Conservation (phyloP, 2,329 filamentous ascomycete species). For the Talaromyces sp. region DNA sequence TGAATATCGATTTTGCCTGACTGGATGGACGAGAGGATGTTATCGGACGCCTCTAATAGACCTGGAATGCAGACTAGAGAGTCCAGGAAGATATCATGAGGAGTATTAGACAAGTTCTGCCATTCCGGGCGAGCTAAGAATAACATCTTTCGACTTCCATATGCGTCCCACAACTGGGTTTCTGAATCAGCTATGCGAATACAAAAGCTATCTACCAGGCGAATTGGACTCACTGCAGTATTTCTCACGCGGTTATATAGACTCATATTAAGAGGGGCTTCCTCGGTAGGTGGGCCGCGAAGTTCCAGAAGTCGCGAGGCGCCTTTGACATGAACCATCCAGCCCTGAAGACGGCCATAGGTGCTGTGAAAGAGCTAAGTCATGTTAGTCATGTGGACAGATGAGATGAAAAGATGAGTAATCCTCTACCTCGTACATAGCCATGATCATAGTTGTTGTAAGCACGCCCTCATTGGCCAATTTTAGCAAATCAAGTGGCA, state of each 20-base stretch:
- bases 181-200: background rate
- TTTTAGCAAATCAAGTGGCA: slow-evolving; percentile 16
- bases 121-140: slow-evolving; percentile 18
- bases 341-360: slow-evolving; percentile 16
- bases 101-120: slow-evolving; percentile 16
- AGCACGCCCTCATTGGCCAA: slow-evolving; percentile 18
- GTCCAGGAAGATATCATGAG: slow-evolving; percentile 19
- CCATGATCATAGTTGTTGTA: slow-evolving; percentile 20
- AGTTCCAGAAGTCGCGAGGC: slow-evolving; percentile 17
- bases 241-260: slow-evolving; percentile 18
- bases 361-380: slow-evolving; percentile 18
- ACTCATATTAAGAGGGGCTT: slow-evolving; percentile 15
- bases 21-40: background rate
- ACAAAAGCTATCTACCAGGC: background rate
- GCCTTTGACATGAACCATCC: slow-evolving; percentile 20
- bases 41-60: slow-evolving; percentile 10
- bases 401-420: no score
- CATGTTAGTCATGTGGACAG: background rate
- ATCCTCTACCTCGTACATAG: slow-evolving; percentile 19
- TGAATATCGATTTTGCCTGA: background rate
- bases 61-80: slow-evolving; percentile 13
- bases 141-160: slow-evolving; percentile 12
- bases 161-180: slow-evolving; percentile 19
- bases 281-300: slow-evolving; percentile 15
- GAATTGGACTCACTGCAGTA: slow-evolving; percentile 14